Evolutionary conservation across 805 yeast genomes (phyloP).

Genomic region (Saturnispora besseyi): DNA sequence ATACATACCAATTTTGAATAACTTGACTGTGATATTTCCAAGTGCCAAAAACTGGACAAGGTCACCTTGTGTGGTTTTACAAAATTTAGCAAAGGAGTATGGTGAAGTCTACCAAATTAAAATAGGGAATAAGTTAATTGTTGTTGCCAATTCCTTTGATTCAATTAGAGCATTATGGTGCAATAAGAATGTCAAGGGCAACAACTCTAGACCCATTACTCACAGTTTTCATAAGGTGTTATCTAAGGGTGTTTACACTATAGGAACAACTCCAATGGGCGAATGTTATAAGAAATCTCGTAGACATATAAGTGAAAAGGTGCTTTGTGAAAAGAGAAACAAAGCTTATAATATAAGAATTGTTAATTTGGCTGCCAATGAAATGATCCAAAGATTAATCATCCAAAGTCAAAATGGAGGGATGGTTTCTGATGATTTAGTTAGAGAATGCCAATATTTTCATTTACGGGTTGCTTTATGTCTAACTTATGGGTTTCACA

Average conservation of each 20-base stretch:
- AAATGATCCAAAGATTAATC: constrained; percentile 15
- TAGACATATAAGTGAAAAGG: constrained; percentile 37
- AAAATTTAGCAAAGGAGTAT: constrained; percentile 35
- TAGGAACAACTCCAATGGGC: constrained; percentile 59
- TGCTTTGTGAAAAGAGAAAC: constrained; percentile 30
- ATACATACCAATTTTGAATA: constrained; percentile 23
- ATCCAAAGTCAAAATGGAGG: constrained; percentile 8
- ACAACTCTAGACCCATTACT: constrained; percentile 57
- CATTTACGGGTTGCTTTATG: constrained; percentile 41
- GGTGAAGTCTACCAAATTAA: constrained; percentile 52
- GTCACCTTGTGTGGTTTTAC: constrained; percentile 41
- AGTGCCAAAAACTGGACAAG: constrained; percentile 13
- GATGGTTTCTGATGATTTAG: constrained; percentile 13
- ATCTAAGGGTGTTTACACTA: constrained; percentile 47
- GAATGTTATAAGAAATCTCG: constrained; percentile 37
- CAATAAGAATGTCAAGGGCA: constrained; percentile 35
- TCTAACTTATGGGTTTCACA: constrained; percentile 43
- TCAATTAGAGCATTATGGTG: constrained; percentile 49
- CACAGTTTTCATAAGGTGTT: constrained; percentile 62
- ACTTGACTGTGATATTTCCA: constrained; percentile 20
- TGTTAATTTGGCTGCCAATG: constrained; percentile 33
- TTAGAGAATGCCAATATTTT: constrained; percentile 37
- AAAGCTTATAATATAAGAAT: constrained; percentile 27
- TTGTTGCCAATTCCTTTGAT: constrained; percentile 59
- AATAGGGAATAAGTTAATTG: constrained; percentile 46